Percentiles rank a stretch among this genome's conserved stretches.
phyloP scores from a whole-genome alignment of 1,284 basidiomycete genomes.

The Entoloma clypeatum region DNA sequence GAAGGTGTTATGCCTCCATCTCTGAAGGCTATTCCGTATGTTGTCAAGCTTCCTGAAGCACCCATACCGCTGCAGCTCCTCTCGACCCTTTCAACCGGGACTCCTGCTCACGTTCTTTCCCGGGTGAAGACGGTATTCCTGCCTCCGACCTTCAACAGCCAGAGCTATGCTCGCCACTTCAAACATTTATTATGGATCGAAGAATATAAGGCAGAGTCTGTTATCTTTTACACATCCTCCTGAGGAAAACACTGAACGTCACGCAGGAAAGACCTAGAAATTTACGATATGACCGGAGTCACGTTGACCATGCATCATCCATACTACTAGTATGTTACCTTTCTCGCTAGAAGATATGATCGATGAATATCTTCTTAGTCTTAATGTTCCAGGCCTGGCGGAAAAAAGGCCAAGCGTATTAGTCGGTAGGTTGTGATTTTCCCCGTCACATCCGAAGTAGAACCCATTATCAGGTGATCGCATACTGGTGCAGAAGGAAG shows the following conservation, averaged over 20 bases:
- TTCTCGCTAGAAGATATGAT: neutral
- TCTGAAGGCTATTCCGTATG: constrained; percentile 38
- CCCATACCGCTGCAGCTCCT: constrained; percentile 34
- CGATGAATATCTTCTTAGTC: constrained; percentile 30
- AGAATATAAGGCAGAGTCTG: constrained; percentile 55
- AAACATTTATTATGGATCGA: constrained; percentile 55
- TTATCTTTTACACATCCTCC: constrained; percentile 12
- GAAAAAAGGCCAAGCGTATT: constrained; percentile 64
- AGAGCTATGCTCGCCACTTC: constrained; percentile 46
- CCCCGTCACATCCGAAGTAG: neutral
- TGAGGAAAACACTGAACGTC: constrained; percentile 1
- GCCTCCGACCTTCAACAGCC: constrained; percentile 34
- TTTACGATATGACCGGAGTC: constrained; percentile 50
- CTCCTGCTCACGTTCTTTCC: constrained; percentile 22
- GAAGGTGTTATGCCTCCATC: constrained; percentile 45
- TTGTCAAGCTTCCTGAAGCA: constrained; percentile 36
- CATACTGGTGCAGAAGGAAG: constrained; percentile 46
- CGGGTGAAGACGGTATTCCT: constrained; percentile 33
- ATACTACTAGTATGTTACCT: constrained; percentile 40
- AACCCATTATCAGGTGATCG: constrained; percentile 40
- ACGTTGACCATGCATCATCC: constrained; percentile 29
- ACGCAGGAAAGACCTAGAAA: constrained; percentile 48
- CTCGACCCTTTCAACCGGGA: constrained; percentile 27
- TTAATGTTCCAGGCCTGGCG: constrained; percentile 57
- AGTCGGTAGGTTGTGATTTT: constrained; percentile 40